Base-by-base conservation (phyloP, 805 yeast genomes). In the Maudiozyma bulderi region DNA sequence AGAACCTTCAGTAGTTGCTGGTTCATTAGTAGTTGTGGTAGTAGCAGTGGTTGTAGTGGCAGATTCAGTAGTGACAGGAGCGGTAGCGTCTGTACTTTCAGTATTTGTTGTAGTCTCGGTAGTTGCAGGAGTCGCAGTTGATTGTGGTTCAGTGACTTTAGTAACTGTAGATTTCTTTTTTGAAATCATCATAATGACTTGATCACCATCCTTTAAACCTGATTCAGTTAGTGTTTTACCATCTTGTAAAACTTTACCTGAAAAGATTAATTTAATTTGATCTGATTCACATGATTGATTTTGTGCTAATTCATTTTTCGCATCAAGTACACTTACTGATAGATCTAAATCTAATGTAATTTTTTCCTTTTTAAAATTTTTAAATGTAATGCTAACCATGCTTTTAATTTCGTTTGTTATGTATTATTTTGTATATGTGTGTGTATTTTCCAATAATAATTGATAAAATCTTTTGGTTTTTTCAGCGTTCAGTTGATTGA, bases 331-430 rank as follows among this genome's bases (percentile, higher is more conserved):
- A 2, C 87, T 75, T 46, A 81, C 87, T 11, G 76, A 52, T 8
- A 76, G 73, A 51, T 84, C 95, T 50, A 88, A 77, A 30, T 87
- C 96, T 51, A 93, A 61, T 31, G 88, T 77, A 66, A 90, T 79
- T 64, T 82, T 85, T 64, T 87, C 89, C 71, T 91, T 93, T 71
- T 93, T 90, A 71, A 93, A 86, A 69, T 93, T 96, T 66, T 90
- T 89, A 66, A 93, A 81, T 31, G 57, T 57, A 42, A 66, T 57
- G 32, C 46, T 53, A 11, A 56, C 58, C 65, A 57, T 63, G 14
- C 8, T 34, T 29, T 20, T 20, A n/a, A 34, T 11, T 6, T 37
- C 13, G 2, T 32, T 9, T 32, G 4, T 32, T 32, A 8, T 32
- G 4, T 9, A 32, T 9, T 32, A 20, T 20, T 35, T n/a, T 35